Evolutionary conservation across 2,329 filamentous ascomycete species (phyloP).

Genomic region (Simplicillium sp.): DNA sequence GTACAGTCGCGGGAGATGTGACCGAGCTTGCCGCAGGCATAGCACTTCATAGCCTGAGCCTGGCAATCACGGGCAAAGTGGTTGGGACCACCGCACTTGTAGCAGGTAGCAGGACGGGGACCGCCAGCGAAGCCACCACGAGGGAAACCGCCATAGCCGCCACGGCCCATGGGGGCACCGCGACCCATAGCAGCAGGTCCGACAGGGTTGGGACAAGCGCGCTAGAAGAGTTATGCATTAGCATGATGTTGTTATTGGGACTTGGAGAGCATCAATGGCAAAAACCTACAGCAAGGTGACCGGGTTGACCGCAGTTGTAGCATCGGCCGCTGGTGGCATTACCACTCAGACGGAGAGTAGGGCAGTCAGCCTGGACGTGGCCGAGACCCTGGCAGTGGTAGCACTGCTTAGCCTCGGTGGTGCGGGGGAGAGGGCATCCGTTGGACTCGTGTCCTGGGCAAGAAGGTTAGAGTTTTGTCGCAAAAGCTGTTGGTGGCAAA

Average conservation of each 20-base stretch:
- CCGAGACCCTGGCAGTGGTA: conserved; percentile 98
- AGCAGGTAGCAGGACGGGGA: conserved; percentile 60
- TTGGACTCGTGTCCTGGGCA: conserved; percentile 80
- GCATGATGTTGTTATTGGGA: not conserved
- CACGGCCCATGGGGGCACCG: conserved; percentile 60
- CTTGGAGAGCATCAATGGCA: not conserved
- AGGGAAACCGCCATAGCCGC: conserved; percentile 54
- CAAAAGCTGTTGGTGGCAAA: not conserved
- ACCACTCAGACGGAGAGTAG: conserved; percentile 84
- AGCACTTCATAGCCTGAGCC: conserved; percentile 97
- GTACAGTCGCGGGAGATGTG: conserved; percentile 94
- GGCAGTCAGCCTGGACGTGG: conserved; percentile 98
- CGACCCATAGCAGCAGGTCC: conserved; percentile 48
- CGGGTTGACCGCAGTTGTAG: conserved; percentile 92
- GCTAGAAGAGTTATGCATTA: conserved; percentile 30
- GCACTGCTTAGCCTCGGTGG: conserved; percentile 98
- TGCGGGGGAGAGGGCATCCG: conserved; percentile 90
- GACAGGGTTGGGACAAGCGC: conserved; percentile 73
- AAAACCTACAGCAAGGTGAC: conserved; percentile 73
- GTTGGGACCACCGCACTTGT: conserved; percentile 79
- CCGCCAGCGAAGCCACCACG: conserved; percentile 69
- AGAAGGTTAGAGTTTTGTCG: conserved; percentile 9
- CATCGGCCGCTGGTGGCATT: conserved; percentile 76
- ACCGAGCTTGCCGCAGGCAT: conserved; percentile 89
- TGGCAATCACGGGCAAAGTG: conserved; percentile 98